Conservation (phyloP, 225 moss, liverwort and hornwort species). For the Anthoceros angustus region DNA sequence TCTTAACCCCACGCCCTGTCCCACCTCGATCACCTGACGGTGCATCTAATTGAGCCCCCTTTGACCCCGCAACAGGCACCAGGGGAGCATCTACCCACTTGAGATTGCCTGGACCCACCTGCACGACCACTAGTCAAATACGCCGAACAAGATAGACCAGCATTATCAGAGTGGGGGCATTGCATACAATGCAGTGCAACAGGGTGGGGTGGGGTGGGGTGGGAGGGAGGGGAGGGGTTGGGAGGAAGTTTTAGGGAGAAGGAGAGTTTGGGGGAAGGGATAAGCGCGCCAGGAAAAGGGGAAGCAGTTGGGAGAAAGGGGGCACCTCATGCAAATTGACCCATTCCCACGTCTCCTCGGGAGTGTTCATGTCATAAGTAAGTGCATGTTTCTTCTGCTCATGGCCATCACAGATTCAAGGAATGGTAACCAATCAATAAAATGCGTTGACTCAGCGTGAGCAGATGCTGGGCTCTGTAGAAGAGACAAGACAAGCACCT, state of each 20-base stretch:
- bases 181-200: not conserved
- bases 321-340: slow-evolving; percentile 45
- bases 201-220: not conserved
- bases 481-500: not conserved
- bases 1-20: slow-evolving; percentile 28
- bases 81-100: slow-evolving; percentile 37
- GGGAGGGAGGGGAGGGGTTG: too few species aligned
- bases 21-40: slow-evolving; percentile 25
- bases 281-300: too few species aligned
- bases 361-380: slow-evolving; percentile 46
- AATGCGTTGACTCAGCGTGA: not conserved
- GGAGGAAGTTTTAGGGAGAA: too few species aligned
- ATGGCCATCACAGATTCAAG: slow-evolving; percentile 16
- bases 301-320: slow-evolving; percentile 2
- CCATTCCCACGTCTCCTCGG: slow-evolving; percentile 51
- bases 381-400: slow-evolving; percentile 44
- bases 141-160: not conserved
- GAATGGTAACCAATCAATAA: not conserved
- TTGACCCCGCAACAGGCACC: slow-evolving; percentile 16
- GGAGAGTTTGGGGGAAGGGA: too few species aligned
- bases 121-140: slow-evolving; percentile 9
- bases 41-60: slow-evolving; percentile 14
- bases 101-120: slow-evolving; percentile 31
- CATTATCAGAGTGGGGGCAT: not conserved
- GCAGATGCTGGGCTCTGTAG: not conserved